phyloP scores from a whole-genome alignment of 2,329 filamentous ascomycete genomes.

The Byssothecium circinans region DNA sequence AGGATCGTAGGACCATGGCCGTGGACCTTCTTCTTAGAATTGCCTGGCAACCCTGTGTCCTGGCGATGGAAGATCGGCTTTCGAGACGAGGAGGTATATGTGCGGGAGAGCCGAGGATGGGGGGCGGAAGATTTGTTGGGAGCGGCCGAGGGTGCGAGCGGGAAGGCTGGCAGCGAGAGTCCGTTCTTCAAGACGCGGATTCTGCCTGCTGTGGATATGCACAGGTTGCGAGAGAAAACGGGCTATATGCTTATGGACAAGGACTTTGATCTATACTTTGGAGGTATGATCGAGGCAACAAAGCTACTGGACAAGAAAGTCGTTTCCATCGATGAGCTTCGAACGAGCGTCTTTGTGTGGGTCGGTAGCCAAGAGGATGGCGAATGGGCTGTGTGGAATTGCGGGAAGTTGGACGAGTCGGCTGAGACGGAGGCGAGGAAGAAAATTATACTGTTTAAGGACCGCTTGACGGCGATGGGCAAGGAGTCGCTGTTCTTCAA shows the following conservation, averaged over 20 bases:
- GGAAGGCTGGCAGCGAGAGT: conserved; percentile 55
- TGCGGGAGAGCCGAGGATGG: conserved; percentile 77
- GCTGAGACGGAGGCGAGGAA: conserved; percentile 65
- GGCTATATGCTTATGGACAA: conserved; percentile 84
- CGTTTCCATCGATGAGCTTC: conserved; percentile 66
- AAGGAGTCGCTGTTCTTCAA: conserved; percentile 90
- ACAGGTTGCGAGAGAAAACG: conserved; percentile 73
- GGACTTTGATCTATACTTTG: conserved; percentile 87
- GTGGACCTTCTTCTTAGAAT: conserved; percentile 59
- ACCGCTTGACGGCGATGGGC: conserved; percentile 71
- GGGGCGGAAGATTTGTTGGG: conserved; percentile 60
- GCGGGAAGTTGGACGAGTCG: conserved; percentile 53
- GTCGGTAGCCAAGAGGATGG: conserved; percentile 49
- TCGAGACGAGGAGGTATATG: conserved; percentile 75
- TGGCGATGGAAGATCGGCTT: conserved; percentile 81
- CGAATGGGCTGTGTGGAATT: conserved; percentile 72
- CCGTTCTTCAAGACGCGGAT: conserved; percentile 64
- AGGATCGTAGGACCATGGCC: conserved; percentile 52
- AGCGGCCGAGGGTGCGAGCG: conserved; percentile 45
- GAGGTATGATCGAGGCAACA: conserved; percentile 74
- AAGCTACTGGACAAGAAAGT: conserved; percentile 66
- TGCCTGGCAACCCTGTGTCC: conserved; percentile 63
- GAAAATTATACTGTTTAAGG: conserved; percentile 79
- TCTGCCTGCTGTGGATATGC: conserved; percentile 67
- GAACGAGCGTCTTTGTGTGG: conserved; percentile 60